Base-by-base conservation (phyloP, 345 rosid genomes). In the Leavenworthia alabamica region DNA sequence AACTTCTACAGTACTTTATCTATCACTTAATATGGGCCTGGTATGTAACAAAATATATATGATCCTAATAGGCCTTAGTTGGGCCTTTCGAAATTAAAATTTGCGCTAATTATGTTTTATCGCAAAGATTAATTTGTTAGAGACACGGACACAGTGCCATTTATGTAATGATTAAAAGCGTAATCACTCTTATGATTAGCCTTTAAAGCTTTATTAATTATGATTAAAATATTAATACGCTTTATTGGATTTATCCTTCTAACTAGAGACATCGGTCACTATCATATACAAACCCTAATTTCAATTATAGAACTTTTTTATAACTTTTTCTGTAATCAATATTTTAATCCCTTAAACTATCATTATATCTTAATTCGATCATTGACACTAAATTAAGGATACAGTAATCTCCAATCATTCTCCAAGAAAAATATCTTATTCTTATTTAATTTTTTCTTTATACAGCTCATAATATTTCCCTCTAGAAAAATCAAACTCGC, bases 381-480 rank as follows among this genome's bases (percentile, higher is more conserved):
- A n/a, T 51, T 14, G 20, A 29, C 43, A 48, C 36, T 10, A 33
- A 7, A 20, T 31, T 26, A 37, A 56, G 6, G 26, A 24, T 37
- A 37, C 42, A 37, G 3, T 37, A 37, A 52, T 7, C 32, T 60
- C 16, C 43, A 27, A 13, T 28, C 3, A 56, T 28, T 9, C 13
- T 59, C 15, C 35, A 54, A 27, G 26, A 35, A 40, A 50, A 47
- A 14, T 44, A 56, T 63, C 8, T 60, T 4, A 26, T 52, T 26
- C 14, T 17, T 52, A 31, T 3, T 37, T 53, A 6, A 10, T 26
- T 44, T 60, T 36, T 10, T 29, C 12, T 44, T 70, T 56, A 28
- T 55, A 70, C 69, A 70, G n/a, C 69, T 62, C 53, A 47, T 37
- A 47, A 47, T 56, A 20, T 62, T 40, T 26, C 5, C 45, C 47